A percentile compares a stretch with the other conserved stretches of the same genome.
Evolutionary conservation across 306 rosid species (phyloP).

Genomic region (Dicorynia guianensis): DNA sequence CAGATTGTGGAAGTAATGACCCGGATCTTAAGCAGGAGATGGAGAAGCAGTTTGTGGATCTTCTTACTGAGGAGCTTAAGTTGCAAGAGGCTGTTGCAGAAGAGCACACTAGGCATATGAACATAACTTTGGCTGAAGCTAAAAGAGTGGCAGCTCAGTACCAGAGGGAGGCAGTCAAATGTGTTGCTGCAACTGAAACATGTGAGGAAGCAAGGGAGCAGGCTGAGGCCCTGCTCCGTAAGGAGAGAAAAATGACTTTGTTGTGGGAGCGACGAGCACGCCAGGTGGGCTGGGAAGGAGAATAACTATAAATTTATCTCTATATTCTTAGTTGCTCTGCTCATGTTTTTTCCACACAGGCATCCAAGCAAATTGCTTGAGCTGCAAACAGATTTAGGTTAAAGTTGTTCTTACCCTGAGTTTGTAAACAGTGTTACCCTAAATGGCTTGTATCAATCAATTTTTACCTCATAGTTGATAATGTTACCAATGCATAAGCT

Average conservation of each 20-base stretch:
- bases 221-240: constrained; percentile 60
- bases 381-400: constrained; percentile 44
- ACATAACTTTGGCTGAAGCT: constrained; percentile 70
- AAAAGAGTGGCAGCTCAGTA: constrained; percentile 73
- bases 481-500: constrained; percentile 47
- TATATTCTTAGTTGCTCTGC: constrained; percentile 42
- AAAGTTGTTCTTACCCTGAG: constrained; percentile 31
- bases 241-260: constrained; percentile 67
- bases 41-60: constrained; percentile 86
- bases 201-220: constrained; percentile 78
- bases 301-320: constrained; percentile 24
- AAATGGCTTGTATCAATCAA: constrained; percentile 46
- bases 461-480: constrained; percentile 28
- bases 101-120: constrained; percentile 69
- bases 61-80: constrained; percentile 69
- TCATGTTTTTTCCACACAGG: constrained; percentile 42
- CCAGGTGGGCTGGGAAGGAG: constrained; percentile 72
- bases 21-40: constrained; percentile 77
- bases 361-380: constrained; percentile 67
- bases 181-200: constrained; percentile 74
- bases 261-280: constrained; percentile 73
- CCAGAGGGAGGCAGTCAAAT: constrained; percentile 80
- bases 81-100: constrained; percentile 66
- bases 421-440: constrained; percentile 37
- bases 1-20: constrained; percentile 77